phyloP scores from a whole-genome alignment of 768 basidiomycete species.

The Leccinellum rugosiceps region DNA sequence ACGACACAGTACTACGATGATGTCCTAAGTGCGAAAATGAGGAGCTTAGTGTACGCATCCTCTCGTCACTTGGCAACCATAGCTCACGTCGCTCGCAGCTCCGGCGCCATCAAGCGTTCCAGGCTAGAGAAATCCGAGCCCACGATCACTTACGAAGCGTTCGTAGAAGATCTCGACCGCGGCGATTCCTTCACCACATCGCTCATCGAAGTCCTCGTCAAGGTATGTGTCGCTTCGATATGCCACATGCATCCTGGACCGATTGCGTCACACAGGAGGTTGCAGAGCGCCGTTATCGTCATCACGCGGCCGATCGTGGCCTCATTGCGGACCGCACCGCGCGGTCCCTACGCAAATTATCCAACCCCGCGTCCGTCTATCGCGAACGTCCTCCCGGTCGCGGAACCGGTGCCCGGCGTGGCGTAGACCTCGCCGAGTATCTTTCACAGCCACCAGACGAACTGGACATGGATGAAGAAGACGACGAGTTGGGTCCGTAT shows the following conservation, averaged over 20 bases:
- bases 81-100: conserved; percentile 37
- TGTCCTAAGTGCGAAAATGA: conserved; percentile 71
- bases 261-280: conserved; percentile 52
- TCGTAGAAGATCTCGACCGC: conserved; percentile 72
- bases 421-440: conserved; percentile 48
- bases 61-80: not conserved
- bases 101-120: conserved; percentile 68
- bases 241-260: not conserved
- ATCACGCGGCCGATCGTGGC: conserved; percentile 47
- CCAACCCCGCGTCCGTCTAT: conserved; percentile 52
- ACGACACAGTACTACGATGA: conserved; percentile 70
- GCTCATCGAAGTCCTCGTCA: conserved; percentile 72
- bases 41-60: conserved; percentile 65
- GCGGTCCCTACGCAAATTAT: conserved; percentile 56
- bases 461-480: conserved; percentile 62
- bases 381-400: conserved; percentile 42
- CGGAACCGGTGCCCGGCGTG: conserved; percentile 28
- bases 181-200: conserved; percentile 81
- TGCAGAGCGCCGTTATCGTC: conserved; percentile 65
- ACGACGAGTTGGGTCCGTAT: conserved; percentile 56
- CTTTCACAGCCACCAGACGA: conserved; percentile 51
- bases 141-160: conserved; percentile 66
- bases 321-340: conserved; percentile 69
- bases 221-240: conserved; percentile 43
- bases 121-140: conserved; percentile 64